Percentiles rank a stretch among this genome's conserved stretches.
phyloP scores from a whole-genome alignment of 2,329 filamentous ascomycete species.

The Talaromyces piceae region DNA sequence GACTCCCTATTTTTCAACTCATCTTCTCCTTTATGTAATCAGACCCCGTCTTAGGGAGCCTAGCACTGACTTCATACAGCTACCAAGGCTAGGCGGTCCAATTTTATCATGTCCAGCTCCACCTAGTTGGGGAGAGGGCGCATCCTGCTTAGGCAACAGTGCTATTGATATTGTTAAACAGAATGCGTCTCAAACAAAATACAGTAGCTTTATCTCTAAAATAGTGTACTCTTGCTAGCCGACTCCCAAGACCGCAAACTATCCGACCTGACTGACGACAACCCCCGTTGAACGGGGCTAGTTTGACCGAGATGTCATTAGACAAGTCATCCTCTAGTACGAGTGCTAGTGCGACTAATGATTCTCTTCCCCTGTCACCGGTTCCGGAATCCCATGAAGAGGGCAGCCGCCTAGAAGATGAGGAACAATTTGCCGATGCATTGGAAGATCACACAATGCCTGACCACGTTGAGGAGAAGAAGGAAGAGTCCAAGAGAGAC shows the following conservation, averaged over 20 bases:
- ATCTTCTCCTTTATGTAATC: background rate
- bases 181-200: background rate
- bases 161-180: background rate
- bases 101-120: background rate
- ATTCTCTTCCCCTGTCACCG: slow-evolving; percentile 7
- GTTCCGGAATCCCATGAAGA: slow-evolving; percentile 11
- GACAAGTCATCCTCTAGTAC: slow-evolving; percentile 2
- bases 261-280: background rate
- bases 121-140: background rate
- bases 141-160: background rate
- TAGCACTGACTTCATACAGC: background rate
- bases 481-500: slow-evolving; percentile 8
- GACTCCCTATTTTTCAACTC: background rate
- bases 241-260: background rate
- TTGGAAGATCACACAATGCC: slow-evolving; percentile 5
- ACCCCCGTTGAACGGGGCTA: background rate
- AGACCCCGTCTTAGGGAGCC: background rate
- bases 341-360: background rate
- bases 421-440: slow-evolving; percentile 11
- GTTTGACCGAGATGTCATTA: slow-evolving; percentile 4
- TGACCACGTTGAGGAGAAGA: slow-evolving; percentile 4
- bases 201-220: background rate
- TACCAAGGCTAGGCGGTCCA: background rate
- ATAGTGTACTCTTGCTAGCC: background rate
- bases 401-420: slow-evolving; percentile 9